Percentiles rank a stretch among this genome's conserved stretches.
Evolutionary conservation across 2,329 filamentous ascomycete species (phyloP).

Genomic region (Xylariales sp.): DNA sequence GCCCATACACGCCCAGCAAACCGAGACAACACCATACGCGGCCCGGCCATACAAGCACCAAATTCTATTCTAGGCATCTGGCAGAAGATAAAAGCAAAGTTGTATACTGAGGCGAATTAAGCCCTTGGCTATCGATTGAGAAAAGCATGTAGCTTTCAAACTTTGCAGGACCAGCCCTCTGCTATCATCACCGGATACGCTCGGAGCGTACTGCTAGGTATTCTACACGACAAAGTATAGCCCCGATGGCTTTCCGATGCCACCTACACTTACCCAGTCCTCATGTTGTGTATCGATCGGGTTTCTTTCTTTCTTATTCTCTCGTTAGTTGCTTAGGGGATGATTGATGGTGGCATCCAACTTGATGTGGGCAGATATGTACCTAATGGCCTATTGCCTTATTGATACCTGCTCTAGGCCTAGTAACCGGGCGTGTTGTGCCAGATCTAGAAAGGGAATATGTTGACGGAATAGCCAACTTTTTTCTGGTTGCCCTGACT

Average conservation of each 20-base stretch:
- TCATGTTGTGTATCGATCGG: slow-evolving; percentile 7
- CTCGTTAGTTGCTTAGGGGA: not conserved
- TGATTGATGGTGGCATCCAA: not conserved
- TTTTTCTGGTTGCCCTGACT: slow-evolving; percentile 7
- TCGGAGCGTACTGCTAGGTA: not conserved
- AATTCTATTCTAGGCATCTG: not conserved
- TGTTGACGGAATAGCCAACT: not conserved
- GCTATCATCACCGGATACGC: not conserved
- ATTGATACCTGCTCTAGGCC: not conserved
- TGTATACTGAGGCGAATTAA: not conserved
- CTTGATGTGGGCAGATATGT: not conserved
- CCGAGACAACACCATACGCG: slow-evolving; percentile 26
- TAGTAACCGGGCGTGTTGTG: not conserved
- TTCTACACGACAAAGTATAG: not conserved
- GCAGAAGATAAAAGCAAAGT: not conserved
- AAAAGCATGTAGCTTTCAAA: not conserved
- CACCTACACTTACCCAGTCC: not conserved
- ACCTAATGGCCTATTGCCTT: not conserved
- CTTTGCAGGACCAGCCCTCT: not conserved
- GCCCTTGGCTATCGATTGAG: too few species aligned
- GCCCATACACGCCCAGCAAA: slow-evolving; percentile 21
- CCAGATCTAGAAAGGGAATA: not conserved
- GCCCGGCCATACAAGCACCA: slow-evolving; percentile 19
- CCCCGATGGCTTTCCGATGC: not conserved
- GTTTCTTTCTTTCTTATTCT: not conserved